Percentiles rank a stretch among this genome's conserved stretches.
phyloP scores from a whole-genome alignment of 441 rosid genomes.

The Adansonia madagascariensis region DNA sequence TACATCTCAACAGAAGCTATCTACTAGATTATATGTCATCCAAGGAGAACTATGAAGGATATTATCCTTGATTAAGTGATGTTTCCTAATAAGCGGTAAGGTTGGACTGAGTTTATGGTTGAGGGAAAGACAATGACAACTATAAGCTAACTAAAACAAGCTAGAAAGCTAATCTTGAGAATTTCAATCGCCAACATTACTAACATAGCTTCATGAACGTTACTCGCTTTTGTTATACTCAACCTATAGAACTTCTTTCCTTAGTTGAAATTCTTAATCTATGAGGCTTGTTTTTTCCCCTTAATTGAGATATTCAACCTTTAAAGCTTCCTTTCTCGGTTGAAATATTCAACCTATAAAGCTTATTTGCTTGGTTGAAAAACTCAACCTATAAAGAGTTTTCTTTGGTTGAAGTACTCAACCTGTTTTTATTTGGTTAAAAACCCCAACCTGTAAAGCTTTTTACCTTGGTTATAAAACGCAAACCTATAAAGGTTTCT shows the following conservation, averaged over 20 bases:
- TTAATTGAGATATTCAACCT: not conserved
- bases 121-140: not conserved
- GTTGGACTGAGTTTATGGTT: too few species aligned
- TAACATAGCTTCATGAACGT: not conserved
- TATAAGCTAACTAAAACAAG: conserved; percentile 4
- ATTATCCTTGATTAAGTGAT: not conserved
- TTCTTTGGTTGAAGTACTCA: not conserved
- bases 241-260: not conserved
- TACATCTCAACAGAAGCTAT: not conserved
- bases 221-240: not conserved
- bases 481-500: not conserved
- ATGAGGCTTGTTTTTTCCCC: not conserved
- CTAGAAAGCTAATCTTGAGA: not conserved
- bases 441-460: not conserved
- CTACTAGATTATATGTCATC: conserved; percentile 1
- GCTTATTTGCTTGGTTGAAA: conserved; percentile 1
- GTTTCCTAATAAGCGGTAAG: not conserved
- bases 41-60: conserved; percentile 3
- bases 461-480: not conserved
- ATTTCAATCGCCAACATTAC: not conserved
- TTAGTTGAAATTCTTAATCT: not conserved
- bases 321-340: not conserved
- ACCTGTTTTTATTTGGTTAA: not conserved
- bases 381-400: not conserved
- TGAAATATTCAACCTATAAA: not conserved